Evolutionary conservation across 805 yeast species (phyloP).

Genomic region (Komagataella phaffii): DNA sequence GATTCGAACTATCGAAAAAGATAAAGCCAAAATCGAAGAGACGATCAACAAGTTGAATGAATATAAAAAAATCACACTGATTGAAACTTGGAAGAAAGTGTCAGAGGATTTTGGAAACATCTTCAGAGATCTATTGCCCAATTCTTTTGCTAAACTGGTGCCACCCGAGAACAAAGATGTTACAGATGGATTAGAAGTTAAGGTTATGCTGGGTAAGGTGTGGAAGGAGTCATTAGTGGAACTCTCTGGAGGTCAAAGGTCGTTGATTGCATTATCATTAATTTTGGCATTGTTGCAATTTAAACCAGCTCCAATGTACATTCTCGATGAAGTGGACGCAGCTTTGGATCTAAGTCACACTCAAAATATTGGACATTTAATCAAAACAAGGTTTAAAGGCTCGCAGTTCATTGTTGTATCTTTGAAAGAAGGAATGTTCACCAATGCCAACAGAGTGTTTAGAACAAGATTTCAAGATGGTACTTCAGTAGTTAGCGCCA

Average conservation of each 20-base stretch:
- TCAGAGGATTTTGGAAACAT: conserved; percentile 82
- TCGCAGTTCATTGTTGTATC: conserved; percentile 96
- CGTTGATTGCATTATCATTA: conserved; percentile 82
- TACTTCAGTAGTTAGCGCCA: conserved; percentile 67
- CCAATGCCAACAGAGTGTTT: conserved; percentile 90
- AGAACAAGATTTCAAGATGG: conserved; percentile 94
- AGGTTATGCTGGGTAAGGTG: conserved; percentile 77
- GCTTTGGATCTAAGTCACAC: conserved; percentile 95
- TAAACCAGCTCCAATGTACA: conserved; percentile 98
- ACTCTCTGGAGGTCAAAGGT: conserved; percentile 93
- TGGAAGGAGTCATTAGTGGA: conserved; percentile 97
- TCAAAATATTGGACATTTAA: conserved; percentile 92
- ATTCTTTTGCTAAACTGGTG: conserved; percentile 79
- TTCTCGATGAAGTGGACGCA: conserved; percentile 95
- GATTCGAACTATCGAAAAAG: conserved; percentile 81
- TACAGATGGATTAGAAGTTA: conserved; percentile 82
- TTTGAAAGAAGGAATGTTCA: conserved; percentile 95
- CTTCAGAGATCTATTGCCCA: conserved; percentile 79
- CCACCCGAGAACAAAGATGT: conserved; percentile 73
- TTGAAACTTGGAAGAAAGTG: conserved; percentile 78
- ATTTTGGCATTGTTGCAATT: conserved; percentile 87
- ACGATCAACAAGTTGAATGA: conserved; percentile 76
- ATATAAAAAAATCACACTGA: conserved; percentile 71
- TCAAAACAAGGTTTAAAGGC: conserved; percentile 88
- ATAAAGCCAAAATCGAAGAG: conserved; percentile 78